Base-by-base conservation (phyloP, 192 early-diverging fungal species). In the Coemansia sp. region DNA sequence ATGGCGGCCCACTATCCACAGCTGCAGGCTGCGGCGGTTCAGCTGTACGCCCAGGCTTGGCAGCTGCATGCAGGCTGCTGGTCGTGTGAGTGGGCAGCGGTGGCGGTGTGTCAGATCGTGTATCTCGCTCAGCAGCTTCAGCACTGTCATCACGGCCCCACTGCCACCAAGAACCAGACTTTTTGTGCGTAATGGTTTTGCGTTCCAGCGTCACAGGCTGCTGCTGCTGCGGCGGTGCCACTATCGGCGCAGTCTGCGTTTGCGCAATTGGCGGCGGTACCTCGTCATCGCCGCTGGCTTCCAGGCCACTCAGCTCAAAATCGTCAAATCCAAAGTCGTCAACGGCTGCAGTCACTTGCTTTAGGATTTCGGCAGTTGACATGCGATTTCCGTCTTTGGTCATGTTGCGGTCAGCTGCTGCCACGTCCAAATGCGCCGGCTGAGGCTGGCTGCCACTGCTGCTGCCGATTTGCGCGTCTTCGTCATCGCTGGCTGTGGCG, bases 81-180 rank as follows among this genome's bases (percentile, higher is more conserved):
- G 41, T n/a, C 41, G 12, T 11, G 41, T 5, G 52, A 4, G 25
- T 14, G 10, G 52, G 24, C 19, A 7, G 10, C 25, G 52, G 19
- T 8, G 11, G 62, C 7, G 19, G 52, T 45, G 41, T 43, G 11
- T 43, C 41, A 4, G 41, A 43, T n/a, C 41, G 41, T 4, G 41
- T 3, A n/a, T 43, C 41, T n/a, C 41, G 41, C 41, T 43, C 41
- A 11, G 41, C 41, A 43, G 41, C 41, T n/a, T 58, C 64, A 37
- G 37, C 5, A 22, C 19, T 59, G 32, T 73, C 76, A 8, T 69
- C 62, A 2, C 69, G 27, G 49, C 67, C 73, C 76, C 76, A 79
- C 59, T 79, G 76, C 76, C 76, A 79, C 76, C 76, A 79, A n/a
- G 76, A 79, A 4, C 56, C 67, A 1, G 76, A 79, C 43, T 79